Evolutionary conservation across 306 rosid species (phyloP).

Genomic region (Corylus americana): DNA sequence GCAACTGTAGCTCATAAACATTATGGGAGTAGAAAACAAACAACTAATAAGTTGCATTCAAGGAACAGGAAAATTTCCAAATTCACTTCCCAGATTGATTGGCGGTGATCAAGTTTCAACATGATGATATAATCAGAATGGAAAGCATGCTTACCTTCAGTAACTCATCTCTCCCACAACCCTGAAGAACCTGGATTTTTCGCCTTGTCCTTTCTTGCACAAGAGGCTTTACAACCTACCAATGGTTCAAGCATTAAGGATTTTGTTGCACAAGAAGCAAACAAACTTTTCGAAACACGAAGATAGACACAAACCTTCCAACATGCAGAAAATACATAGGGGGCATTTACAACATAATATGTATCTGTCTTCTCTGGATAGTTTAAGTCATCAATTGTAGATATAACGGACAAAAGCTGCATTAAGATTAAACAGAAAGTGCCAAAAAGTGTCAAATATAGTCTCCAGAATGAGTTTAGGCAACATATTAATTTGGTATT

Average conservation of each 20-base stretch:
- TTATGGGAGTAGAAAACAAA: neutral
- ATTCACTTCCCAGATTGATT: neutral
- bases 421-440: conserved; percentile 24
- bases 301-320: conserved; percentile 78
- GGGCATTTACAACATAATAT: conserved; percentile 81
- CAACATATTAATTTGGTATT: neutral
- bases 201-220: conserved; percentile 93
- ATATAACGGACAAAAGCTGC: conserved; percentile 87
- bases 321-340: conserved; percentile 92
- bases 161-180: conserved; percentile 88
- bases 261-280: conserved; percentile 18
- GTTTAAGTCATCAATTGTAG: conserved; percentile 93
- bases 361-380: conserved; percentile 97
- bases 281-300: conserved; percentile 1
- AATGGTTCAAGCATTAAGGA: conserved; percentile 12
- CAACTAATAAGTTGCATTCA: neutral
- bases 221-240: conserved; percentile 92
- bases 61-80: neutral
- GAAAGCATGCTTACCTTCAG: conserved; percentile 57
- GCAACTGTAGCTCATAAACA: too few species aligned
- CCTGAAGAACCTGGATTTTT: conserved; percentile 85
- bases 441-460: conserved; percentile 25
- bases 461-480: conserved; percentile 1
- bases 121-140: neutral
- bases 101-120: neutral